Evolutionary conservation across 2,329 filamentous ascomycete genomes (phyloP), one percentile per base, ranked within the genome.

Genomic region (Davidsoniella neocaledoniae): DNA sequence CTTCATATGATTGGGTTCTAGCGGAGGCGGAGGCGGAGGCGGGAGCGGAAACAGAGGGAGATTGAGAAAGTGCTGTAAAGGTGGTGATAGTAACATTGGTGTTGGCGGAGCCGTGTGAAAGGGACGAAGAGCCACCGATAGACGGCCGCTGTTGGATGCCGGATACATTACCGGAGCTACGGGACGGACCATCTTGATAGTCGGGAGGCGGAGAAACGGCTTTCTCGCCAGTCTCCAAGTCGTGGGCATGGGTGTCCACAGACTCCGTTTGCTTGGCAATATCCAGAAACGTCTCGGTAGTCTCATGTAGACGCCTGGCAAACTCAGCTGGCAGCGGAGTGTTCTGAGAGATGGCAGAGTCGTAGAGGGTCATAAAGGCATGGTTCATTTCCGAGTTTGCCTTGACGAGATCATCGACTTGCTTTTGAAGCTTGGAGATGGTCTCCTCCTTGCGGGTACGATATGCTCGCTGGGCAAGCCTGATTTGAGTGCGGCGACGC

Each of bases 401-500:
- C 12, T 72, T 70, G 52, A 81, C 75, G n/a, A 93, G 72, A 21
- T 76, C 71, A 49, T 78, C 68, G 23, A 90, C 83, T 54, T 80
- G 73, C 49, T 76, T 72, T 59, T 86, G 81, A 9, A 94, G 70
- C 1, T 76, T 77, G 25, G 77, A 73, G 50, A 94, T 90, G 4
- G 83, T 83, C 19, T 74, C 81, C 60, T 94, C 87, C 64, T 94
- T 94, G 47, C 87, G 79, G 58, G 83, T 77, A 14, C 87, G 77
- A 60, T 94, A 94, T 1, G 86, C 86, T 56, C 86, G 72, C 62
- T 94, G 87, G 2, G 87, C 87, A 49, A 90, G 73, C 21, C 87
- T 79, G 55, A 94, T 91, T 61, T 94, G 87, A 4, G 85, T 90
- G 49, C 87, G 76, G 48, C 87, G 81, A 54, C 86, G 81, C 83